A percentile compares a stretch with the other conserved stretches of the same genome.
Conservation (phyloP, 306 rosid species). For the Heteromeles arbutifolia region DNA sequence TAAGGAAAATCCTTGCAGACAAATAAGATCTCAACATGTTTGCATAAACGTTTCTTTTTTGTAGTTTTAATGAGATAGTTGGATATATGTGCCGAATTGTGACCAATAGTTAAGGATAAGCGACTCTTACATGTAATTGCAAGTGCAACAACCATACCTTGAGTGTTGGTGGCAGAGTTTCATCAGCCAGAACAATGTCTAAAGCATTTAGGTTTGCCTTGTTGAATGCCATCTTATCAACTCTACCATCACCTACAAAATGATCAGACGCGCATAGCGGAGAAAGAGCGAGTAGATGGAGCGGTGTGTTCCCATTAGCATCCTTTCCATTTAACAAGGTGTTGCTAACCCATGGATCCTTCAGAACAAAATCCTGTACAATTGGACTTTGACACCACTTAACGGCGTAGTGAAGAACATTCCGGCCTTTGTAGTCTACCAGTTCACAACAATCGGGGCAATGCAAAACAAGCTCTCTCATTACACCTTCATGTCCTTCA, state of each 20-base stretch:
- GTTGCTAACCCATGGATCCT: neutral
- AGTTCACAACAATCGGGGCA: neutral
- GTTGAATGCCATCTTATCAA: constrained; percentile 1
- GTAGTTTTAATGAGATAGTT: too few species aligned
- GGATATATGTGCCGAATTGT: too few species aligned
- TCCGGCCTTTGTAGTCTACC: neutral
- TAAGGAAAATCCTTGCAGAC: too few species aligned
- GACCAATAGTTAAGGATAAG: too few species aligned
- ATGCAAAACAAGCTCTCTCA: neutral
- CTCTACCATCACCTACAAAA: neutral
- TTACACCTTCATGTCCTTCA: neutral
- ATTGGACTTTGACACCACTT: fast-evolving
- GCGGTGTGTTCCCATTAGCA: neutral
- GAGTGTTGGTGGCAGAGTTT: neutral
- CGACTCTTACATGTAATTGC: too few species aligned
- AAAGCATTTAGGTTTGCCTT: neutral
- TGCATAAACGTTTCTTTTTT: too few species aligned
- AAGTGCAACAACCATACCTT: neutral
- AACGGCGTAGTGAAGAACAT: constrained; percentile 1
- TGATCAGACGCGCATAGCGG: neutral
- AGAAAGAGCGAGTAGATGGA: neutral
- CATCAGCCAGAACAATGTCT: neutral
- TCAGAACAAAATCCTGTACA: neutral
- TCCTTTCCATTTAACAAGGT: neutral
- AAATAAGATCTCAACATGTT: too few species aligned